These are phyloP conservation scores for Raphanus hybrid DNA, from an alignment of 441 rosid genomes.

Conservation along the genomic window DNA sequence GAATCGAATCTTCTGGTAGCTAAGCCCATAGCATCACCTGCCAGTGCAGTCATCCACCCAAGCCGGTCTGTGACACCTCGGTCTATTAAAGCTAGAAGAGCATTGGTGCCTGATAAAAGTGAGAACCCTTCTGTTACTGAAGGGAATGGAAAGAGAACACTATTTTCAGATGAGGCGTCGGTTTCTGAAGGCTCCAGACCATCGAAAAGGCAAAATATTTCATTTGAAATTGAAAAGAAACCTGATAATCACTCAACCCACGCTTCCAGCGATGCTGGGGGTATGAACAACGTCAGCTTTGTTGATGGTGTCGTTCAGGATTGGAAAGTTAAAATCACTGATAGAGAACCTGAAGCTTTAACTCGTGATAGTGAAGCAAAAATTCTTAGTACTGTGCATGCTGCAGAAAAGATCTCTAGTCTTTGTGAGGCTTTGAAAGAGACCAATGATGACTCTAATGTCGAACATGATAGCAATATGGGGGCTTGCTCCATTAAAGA, in stretches of 20 bases:
- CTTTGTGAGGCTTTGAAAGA: constrained; percentile 43
- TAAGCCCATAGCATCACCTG: constrained; percentile 56
- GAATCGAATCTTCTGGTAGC: constrained; percentile 84
- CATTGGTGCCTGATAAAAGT: constrained; percentile 44
- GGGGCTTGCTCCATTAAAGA: constrained; percentile 41
- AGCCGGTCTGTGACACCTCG: constrained; percentile 50
- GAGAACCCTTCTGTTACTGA: constrained; percentile 43
- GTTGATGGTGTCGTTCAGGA: constrained; percentile 29
- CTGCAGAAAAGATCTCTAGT: constrained; percentile 44
- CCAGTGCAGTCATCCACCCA: constrained; percentile 44
- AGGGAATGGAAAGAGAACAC: constrained; percentile 37
- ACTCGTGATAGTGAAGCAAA: constrained; percentile 27
- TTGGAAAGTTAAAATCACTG: constrained; percentile 14
- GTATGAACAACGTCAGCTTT: constrained; percentile 37
- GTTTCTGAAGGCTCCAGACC: constrained; percentile 47
- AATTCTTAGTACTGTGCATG: constrained; percentile 23
- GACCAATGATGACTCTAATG: constrained; percentile 42
- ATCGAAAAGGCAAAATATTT: constrained; percentile 41
- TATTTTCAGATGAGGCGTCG: constrained; percentile 38
- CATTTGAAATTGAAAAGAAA: constrained; percentile 42
- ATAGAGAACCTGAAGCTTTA: constrained; percentile 26
- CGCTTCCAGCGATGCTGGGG: constrained; percentile 37
- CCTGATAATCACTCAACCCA: constrained; percentile 36
- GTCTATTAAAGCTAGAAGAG: constrained; percentile 60
- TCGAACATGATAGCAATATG: constrained; percentile 20